These are phyloP conservation scores for Cutaneotrichosporon cavernicola DNA, from an alignment of 1,284 basidiomycete genomes.

Conservation along the genomic window DNA sequence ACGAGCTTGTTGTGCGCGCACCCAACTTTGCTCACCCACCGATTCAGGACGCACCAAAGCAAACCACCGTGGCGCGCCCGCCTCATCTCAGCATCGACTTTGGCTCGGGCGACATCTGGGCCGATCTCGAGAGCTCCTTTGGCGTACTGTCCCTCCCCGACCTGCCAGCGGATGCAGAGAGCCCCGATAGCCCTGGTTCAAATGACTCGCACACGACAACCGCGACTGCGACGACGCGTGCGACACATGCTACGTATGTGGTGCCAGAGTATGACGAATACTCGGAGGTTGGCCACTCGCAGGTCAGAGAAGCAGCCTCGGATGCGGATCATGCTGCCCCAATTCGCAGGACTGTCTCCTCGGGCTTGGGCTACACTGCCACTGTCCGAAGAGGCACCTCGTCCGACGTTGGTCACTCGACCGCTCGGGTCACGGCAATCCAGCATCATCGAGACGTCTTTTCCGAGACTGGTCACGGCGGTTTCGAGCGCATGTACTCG, in stretches of 20 bases:
- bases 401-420: background rate
- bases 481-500: background rate
- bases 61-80: background rate
- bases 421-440: background rate
- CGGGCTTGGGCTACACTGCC: background rate
- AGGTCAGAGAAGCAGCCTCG: background rate
- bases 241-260: background rate
- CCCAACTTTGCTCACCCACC: background rate
- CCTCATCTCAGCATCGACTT: slow-evolving; percentile 8
- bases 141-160: slow-evolving; percentile 4
- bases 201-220: background rate
- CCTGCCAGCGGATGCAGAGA: background rate
- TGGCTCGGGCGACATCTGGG: slow-evolving; percentile 7
- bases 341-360: background rate
- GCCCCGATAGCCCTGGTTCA: background rate
- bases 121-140: slow-evolving; percentile 6
- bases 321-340: background rate
- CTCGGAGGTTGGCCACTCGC: background rate
- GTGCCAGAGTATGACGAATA: no score
- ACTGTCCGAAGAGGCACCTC: background rate
- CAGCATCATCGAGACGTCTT: background rate
- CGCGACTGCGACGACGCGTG: background rate
- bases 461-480: background rate
- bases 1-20: background rate
- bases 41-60: background rate